These are phyloP conservation scores for Rutstroemia sp. DNA, from an alignment of 2,329 filamentous ascomycete genomes.

Conservation along the genomic window DNA sequence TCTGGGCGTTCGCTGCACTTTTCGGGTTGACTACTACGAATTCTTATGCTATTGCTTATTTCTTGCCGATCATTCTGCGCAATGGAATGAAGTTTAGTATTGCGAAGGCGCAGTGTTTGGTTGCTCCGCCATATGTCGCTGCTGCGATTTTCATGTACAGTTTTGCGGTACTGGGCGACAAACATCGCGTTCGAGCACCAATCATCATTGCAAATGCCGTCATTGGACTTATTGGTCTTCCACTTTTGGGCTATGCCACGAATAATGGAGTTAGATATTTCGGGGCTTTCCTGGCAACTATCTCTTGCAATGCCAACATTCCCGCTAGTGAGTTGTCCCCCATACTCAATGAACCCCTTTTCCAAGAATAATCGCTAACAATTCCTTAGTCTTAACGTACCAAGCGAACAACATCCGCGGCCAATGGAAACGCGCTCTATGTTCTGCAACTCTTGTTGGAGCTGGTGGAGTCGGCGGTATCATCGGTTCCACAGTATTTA, in stretches of 20 bases:
- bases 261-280: constrained; percentile 44
- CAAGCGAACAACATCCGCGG: constrained; percentile 75
- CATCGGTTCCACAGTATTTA: constrained; percentile 65
- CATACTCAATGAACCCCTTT: no score
- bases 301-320: constrained; percentile 40
- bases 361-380: constrained; percentile 41
- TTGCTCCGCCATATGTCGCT: no score
- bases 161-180: no score
- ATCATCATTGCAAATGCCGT: constrained; percentile 24
- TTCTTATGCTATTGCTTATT: no score
- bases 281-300: constrained; percentile 44
- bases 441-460: constrained; percentile 67
- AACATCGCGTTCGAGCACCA: constrained; percentile 9
- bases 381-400: constrained; percentile 68
- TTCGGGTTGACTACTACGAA: no score
- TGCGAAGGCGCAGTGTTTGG: no score
- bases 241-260: constrained; percentile 42
- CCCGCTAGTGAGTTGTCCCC: constrained; percentile 17
- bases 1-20: no score
- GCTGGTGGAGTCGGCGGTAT: constrained; percentile 76
- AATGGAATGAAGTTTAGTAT: no score
- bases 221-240: constrained; percentile 27
- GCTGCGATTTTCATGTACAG: no score
- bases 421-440: constrained; percentile 82
- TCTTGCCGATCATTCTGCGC: no score